A percentile compares a stretch with the other conserved stretches of the same genome.
These are phyloP conservation scores for Exophiala viscosa DNA, from an alignment of 2,329 filamentous ascomycete genomes.

Conservation along the genomic window DNA sequence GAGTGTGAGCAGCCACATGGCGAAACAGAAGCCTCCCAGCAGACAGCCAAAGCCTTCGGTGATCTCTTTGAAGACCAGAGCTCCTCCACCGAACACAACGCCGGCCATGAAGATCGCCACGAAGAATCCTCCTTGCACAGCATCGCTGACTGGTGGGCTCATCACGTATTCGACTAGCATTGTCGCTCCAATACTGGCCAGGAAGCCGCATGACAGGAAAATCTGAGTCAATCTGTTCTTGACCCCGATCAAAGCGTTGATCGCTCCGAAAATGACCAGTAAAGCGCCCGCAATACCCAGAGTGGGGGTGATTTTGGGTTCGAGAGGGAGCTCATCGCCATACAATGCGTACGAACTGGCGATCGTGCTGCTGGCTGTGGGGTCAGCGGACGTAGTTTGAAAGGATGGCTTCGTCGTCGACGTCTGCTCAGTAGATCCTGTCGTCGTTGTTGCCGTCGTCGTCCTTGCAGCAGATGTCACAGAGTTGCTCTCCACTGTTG, in stretches of 20 bases:
- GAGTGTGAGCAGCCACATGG: constrained; percentile 86
- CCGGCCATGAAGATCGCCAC: constrained; percentile 73
- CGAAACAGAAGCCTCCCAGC: constrained; percentile 78
- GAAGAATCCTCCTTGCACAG: constrained; percentile 80
- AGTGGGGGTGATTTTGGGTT: constrained; percentile 73
- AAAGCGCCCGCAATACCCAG: constrained; percentile 75
- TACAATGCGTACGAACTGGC: constrained; percentile 5
- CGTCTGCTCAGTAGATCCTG: constrained; percentile 1
- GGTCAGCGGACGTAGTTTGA: constrained; percentile 15
- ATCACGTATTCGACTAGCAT: constrained; percentile 86
- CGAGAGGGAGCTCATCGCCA: constrained; percentile 57
- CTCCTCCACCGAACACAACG: constrained; percentile 66
- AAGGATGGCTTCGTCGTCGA: constrained; percentile 3
- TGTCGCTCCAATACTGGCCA: constrained; percentile 68
- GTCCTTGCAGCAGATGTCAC: background rate
- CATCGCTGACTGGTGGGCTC: constrained; percentile 69
- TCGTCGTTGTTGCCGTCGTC: background rate
- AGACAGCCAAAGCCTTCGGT: constrained; percentile 81
- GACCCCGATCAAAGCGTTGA: constrained; percentile 74
- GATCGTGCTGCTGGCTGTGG: constrained; percentile 15
- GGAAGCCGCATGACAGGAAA: constrained; percentile 73
- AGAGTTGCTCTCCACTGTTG: constrained; percentile 2
- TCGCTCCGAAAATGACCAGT: constrained; percentile 67
- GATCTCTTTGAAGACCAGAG: constrained; percentile 77
- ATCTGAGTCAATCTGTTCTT: constrained; percentile 75